Conservation (phyloP, 1,284 basidiomycete genomes). For the Ustilago curta region DNA sequence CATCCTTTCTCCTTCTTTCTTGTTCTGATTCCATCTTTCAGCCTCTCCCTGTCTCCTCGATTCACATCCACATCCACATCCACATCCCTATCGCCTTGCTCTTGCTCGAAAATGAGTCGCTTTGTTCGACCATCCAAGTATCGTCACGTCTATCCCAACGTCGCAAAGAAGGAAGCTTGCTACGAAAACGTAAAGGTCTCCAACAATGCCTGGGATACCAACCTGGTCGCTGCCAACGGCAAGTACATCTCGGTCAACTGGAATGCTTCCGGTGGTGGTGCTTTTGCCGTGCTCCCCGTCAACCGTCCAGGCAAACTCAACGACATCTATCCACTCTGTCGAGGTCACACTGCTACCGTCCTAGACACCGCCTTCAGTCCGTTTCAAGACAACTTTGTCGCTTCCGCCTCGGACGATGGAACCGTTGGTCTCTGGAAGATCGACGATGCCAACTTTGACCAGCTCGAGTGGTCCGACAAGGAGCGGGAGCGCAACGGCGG, state of each 20-base stretch:
- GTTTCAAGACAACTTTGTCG: slow-evolving; percentile 89
- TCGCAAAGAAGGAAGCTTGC: slow-evolving; percentile 68
- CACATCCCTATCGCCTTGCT: not conserved
- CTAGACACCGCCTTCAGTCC: slow-evolving; percentile 98
- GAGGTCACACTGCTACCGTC: slow-evolving; percentile 83
- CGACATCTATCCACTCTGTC: slow-evolving; percentile 90
- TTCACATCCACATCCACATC: not conserved
- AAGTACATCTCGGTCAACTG: slow-evolving; percentile 89
- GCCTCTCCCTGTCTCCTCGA: not conserved
- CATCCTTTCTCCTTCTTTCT: not conserved
- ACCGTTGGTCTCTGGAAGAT: slow-evolving; percentile 88
- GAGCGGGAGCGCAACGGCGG: slow-evolving; percentile 58
- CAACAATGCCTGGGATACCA: slow-evolving; percentile 87
- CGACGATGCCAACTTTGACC: slow-evolving; percentile 77
- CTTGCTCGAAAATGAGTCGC: slow-evolving; percentile 67
- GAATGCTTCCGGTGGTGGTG: slow-evolving; percentile 92
- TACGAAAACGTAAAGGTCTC: slow-evolving; percentile 86
- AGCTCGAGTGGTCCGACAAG: slow-evolving; percentile 63
- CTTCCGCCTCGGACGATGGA: slow-evolving; percentile 91
- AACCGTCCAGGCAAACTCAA: slow-evolving; percentile 76
- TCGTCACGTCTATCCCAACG: slow-evolving; percentile 83
- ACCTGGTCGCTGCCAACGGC: slow-evolving; percentile 81
- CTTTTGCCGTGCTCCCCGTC: slow-evolving; percentile 89
- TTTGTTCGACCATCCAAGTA: slow-evolving; percentile 77
- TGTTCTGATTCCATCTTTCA: slow-evolving; percentile 1